phyloP scores from a whole-genome alignment of 129 eudicot genomes.

The Pulicaria dysenterica region DNA sequence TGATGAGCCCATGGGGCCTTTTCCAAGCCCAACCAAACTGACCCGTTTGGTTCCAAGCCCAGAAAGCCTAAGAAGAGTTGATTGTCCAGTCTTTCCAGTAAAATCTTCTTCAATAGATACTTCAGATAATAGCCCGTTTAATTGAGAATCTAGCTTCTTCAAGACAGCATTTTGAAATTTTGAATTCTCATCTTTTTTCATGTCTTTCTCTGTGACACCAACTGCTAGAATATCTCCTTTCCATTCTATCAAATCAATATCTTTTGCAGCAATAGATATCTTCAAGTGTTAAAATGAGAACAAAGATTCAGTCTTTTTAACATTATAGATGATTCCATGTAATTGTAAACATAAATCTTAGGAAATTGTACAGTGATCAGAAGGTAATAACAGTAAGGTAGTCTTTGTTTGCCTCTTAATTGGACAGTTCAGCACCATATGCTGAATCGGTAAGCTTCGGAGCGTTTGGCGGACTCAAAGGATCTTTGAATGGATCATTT shows the following conservation, averaged over 20 bases:
- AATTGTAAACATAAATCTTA: conserved; percentile 7
- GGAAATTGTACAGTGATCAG: conserved; percentile 2
- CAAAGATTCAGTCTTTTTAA: conserved; percentile 24
- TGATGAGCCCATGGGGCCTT: conserved; percentile 44
- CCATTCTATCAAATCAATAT: conserved; percentile 80
- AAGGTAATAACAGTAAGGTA: neutral
- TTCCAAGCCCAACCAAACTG: conserved; percentile 79
- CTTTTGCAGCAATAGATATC: conserved; percentile 87
- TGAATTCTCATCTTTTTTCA: conserved; percentile 66
- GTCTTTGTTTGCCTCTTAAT: no score
- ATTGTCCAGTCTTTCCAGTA: conserved; percentile 89
- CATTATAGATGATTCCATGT: conserved; percentile 1
- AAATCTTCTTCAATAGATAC: conserved; percentile 88
- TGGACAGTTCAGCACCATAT: no score
- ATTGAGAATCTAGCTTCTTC: conserved; percentile 65
- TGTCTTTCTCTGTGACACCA: conserved; percentile 86
- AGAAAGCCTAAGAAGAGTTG: conserved; percentile 71
- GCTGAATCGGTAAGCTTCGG: no score
- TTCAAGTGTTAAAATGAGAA: conserved; percentile 30
- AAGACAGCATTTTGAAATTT: conserved; percentile 69
- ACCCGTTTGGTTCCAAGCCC: conserved; percentile 85
- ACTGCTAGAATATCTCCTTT: conserved; percentile 95
- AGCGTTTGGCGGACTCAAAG: no score
- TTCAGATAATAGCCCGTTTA: conserved; percentile 78
- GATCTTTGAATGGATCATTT: no score